phyloP scores from a whole-genome alignment of 371 early-diverging fungal genomes.

The Rhizopus arrhizus region DNA sequence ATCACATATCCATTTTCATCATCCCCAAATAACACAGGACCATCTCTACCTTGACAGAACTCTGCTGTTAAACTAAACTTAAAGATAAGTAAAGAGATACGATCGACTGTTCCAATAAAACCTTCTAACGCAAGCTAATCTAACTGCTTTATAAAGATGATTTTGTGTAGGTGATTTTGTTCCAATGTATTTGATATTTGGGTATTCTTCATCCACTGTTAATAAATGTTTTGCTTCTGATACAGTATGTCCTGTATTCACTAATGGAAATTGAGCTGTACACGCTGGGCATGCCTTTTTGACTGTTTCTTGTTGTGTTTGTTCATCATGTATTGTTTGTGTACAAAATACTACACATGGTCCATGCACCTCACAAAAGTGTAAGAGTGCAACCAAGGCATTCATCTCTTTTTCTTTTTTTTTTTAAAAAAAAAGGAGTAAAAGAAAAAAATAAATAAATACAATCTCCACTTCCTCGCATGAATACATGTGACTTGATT shows the following conservation, averaged over 20 bases:
- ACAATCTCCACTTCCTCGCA: background rate
- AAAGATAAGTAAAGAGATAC: background rate
- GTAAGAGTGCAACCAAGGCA: slow-evolving; percentile 54
- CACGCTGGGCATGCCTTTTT: slow-evolving; percentile 46
- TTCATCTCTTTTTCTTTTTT: slow-evolving; percentile 38
- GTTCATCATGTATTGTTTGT: slow-evolving; percentile 47
- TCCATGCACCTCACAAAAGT: slow-evolving; percentile 66
- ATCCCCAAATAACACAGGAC: slow-evolving; percentile 75
- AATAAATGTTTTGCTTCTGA: slow-evolving; percentile 44
- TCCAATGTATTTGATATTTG: slow-evolving; percentile 50
- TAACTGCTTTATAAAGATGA: slow-evolving; percentile 54
- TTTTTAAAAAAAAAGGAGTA: background rate
- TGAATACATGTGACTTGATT: no score
- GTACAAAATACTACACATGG: slow-evolving; percentile 62
- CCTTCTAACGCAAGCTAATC: slow-evolving; percentile 68
- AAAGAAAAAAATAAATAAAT: slow-evolving; percentile 6
- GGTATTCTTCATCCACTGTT: slow-evolving; percentile 53
- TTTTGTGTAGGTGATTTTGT: slow-evolving; percentile 55
- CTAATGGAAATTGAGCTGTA: slow-evolving; percentile 46
- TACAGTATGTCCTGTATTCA: slow-evolving; percentile 22
- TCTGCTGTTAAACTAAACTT: slow-evolving; percentile 63
- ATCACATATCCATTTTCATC: slow-evolving; percentile 73
- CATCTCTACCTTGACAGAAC: slow-evolving; percentile 72
- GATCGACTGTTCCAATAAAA: slow-evolving; percentile 18
- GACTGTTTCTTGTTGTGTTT: background rate